Percentiles rank a stretch among this genome's conserved stretches.
These are phyloP conservation scores for Fusarium falciforme DNA, from an alignment of 2,329 filamentous ascomycete genomes.

Conservation along the genomic window DNA sequence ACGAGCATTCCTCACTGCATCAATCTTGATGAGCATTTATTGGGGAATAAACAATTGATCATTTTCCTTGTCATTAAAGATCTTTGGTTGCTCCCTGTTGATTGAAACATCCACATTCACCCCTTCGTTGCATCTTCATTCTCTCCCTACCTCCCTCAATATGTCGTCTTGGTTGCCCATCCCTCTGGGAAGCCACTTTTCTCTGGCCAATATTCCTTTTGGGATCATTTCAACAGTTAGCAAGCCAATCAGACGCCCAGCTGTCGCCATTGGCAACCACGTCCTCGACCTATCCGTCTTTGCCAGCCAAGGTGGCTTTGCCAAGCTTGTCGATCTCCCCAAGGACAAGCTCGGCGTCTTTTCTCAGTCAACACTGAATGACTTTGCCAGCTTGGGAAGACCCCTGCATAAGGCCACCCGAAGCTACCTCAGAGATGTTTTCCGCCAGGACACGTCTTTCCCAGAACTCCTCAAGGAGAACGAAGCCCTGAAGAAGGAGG, in stretches of 20 bases:
- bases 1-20: not conserved
- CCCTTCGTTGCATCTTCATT: not conserved
- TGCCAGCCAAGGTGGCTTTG: conserved; percentile 57
- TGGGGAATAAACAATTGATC: not conserved
- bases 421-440: conserved; percentile 71
- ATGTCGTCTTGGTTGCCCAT: conserved; percentile 36
- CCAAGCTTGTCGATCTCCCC: conserved; percentile 39
- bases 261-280: conserved; percentile 77
- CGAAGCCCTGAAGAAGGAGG: conserved; percentile 43
- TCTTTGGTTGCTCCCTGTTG: no score
- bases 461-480: conserved; percentile 51
- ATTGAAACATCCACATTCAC: not conserved
- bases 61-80: not conserved
- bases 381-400: conserved; percentile 65
- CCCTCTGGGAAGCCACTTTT: conserved; percentile 44
- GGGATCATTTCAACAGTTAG: conserved; percentile 77
- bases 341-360: conserved; percentile 43
- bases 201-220: conserved; percentile 83
- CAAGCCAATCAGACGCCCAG: conserved; percentile 68
- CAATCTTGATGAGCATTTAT: not conserved
- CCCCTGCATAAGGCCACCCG: conserved; percentile 76
- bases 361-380: conserved; percentile 46
- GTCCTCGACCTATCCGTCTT: conserved; percentile 77
- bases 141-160: not conserved
- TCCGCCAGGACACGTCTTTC: conserved; percentile 64